Base-by-base conservation (phyloP, 371 early-diverging fungal species). In the Lichtheimia corymbifera region DNA sequence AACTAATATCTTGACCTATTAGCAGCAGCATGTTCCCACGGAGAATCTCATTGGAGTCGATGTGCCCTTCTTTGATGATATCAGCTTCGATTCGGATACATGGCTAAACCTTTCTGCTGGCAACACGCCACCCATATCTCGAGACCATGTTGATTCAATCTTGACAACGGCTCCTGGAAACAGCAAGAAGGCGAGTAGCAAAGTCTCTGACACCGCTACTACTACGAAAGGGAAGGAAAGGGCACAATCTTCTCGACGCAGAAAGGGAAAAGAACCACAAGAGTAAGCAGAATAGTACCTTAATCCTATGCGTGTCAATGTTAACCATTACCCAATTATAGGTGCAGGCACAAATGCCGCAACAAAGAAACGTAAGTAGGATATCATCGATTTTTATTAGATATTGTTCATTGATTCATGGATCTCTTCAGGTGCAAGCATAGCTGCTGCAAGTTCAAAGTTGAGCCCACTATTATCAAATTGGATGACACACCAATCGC, bases 281-380 rank as follows among this genome's bases (percentile, higher is more conserved):
- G 18, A n/a, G 24, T 50, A 50, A 50, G 22, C 11, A 12, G 0
- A 12, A 20, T 50, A 25, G 4, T 25, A 6, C 24, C 11, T 50
- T 12, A 4, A 0, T 13, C n/a, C 13, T 47, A 11, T 11, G n/a
- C 35, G 9, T 2, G 5, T 0, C 35, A 9, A 35, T 35, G 35
- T 11, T 35, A 11, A 35, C 11, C 11, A 4, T 28, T 35, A 35
- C 9, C 35, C 35, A 35, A 35, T 43, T 27, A 40, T 57, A 79
- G 76, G 14, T 79, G 80, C 24, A 76, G 69, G 35, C 80, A 79
- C 52, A 40, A 14, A 11, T 79, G 80, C 35, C 70, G 64, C 50
- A 47, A 74, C n/a, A 76, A 74, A 50, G 57, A 67, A 17, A 65
- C 44, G 80, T 74, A 72, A 28, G 56, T 61, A n/a, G 47, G 5